Conservation (phyloP, 2,329 filamentous ascomycete species). For the Graphilbum fragrans region DNA sequence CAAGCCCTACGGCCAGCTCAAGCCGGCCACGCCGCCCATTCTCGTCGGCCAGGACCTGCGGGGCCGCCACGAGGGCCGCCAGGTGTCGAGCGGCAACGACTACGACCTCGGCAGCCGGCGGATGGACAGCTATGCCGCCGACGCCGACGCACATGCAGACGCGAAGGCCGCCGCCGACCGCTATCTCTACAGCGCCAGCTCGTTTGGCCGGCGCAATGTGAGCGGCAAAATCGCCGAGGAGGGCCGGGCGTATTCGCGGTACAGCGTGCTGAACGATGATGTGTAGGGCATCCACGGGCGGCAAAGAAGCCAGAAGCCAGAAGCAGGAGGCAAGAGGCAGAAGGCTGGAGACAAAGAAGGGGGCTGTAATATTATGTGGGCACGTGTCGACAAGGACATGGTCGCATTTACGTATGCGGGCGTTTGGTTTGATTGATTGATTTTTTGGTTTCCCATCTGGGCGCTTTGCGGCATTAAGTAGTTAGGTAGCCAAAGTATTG, state of each 20-base stretch:
- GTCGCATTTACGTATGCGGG: not conserved
- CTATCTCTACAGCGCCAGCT: conserved; percentile 13
- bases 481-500: no score
- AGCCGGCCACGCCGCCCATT: conserved; percentile 38
- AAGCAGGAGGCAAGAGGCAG: no score
- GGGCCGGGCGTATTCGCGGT: conserved; percentile 28
- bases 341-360: no score
- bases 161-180: conserved; percentile 1
- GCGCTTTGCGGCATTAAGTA: no score
- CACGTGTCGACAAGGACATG: not conserved
- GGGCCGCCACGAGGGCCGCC: conserved; percentile 26
- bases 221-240: conserved; percentile 67
- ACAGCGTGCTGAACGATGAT: conserved; percentile 10
- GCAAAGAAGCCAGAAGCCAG: no score
- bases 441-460: no score
- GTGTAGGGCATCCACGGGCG: no score
- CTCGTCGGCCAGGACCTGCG: conserved; percentile 26
- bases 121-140: not conserved
- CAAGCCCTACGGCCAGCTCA: conserved; percentile 48
- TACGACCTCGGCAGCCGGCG: conserved; percentile 20
- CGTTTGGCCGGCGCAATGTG: conserved; percentile 44
- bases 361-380: not conserved
- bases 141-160: not conserved
- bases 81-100: conserved; percentile 49
- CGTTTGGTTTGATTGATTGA: not conserved